Conservation (phyloP, 192 early-diverging fungal genomes). For the Borealophlyctis nickersoniae region DNA sequence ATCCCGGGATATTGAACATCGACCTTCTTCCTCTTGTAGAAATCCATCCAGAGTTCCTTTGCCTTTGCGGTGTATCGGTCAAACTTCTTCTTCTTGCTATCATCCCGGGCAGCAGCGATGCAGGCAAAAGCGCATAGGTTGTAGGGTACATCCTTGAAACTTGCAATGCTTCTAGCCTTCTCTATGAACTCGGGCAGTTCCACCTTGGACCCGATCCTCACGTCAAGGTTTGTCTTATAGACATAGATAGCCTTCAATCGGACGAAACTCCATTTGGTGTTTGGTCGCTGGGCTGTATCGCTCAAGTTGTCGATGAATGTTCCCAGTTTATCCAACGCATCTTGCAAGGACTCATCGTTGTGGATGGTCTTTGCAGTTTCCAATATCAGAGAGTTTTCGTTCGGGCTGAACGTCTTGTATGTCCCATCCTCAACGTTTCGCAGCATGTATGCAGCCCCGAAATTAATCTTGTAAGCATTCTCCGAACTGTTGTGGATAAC, state of each 20-base stretch:
- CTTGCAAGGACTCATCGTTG: not conserved
- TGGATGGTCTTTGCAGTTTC: not conserved
- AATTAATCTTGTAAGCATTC: constrained; percentile 5
- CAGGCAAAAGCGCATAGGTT: constrained; percentile 1
- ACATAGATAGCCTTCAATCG: not conserved
- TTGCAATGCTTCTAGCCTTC: not conserved
- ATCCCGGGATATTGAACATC: not conserved
- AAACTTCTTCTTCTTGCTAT: too few species aligned
- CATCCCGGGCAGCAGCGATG: not conserved
- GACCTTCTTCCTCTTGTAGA: constrained; percentile 6
- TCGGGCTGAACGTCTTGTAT: not conserved
- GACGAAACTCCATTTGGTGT: constrained; percentile 3
- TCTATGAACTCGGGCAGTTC: not conserved
- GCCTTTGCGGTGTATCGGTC: constrained; percentile 1
- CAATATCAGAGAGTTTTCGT: not conserved
- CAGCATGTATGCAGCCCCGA: not conserved
- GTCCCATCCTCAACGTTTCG: not conserved
- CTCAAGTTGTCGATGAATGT: not conserved
- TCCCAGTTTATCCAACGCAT: not conserved
- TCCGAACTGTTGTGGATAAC: not conserved
- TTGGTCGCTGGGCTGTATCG: constrained; percentile 2
- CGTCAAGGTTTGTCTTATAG: constrained; percentile 2
- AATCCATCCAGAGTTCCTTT: not conserved
- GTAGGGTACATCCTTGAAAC: not conserved
- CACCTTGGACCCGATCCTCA: not conserved